These are phyloP conservation scores for Plasmodium vivax DNA, from an alignment of 169 alveolate species.

Conservation along the genomic window DNA sequence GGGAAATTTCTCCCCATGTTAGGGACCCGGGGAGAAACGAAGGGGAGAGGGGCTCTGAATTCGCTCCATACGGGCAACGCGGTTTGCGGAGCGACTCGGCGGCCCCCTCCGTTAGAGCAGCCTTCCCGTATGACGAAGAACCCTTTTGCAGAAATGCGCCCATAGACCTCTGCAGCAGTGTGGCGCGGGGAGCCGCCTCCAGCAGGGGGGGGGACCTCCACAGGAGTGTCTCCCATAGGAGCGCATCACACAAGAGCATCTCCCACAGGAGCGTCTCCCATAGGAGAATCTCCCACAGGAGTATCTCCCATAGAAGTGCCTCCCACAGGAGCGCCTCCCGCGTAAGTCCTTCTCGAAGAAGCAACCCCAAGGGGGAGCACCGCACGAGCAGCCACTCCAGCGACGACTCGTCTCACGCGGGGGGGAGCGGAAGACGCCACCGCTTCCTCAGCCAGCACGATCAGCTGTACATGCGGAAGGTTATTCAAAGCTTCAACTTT, in stretches of 20 bases:
- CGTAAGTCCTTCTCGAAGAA: neutral
- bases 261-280: neutral
- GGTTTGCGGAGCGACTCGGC: neutral
- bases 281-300: neutral
- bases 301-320: neutral
- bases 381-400: neutral
- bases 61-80: neutral
- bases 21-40: neutral
- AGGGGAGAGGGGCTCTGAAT: neutral
- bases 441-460: conserved; percentile 1
- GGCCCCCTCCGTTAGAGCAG: neutral
- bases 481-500: conserved; percentile 23
- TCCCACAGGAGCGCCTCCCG: neutral
- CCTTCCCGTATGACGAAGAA: neutral
- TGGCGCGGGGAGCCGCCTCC: neutral
- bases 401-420: neutral
- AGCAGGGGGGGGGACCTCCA: neutral
- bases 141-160: neutral
- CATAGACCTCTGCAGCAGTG: neutral
- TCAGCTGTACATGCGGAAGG: conserved; percentile 15
- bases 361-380: neutral
- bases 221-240: neutral
- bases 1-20: neutral
- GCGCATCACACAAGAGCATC: no score
- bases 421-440: neutral